These are phyloP conservation scores for Quercus alba DNA, from an alignment of 306 rosid genomes.

Conservation along the genomic window DNA sequence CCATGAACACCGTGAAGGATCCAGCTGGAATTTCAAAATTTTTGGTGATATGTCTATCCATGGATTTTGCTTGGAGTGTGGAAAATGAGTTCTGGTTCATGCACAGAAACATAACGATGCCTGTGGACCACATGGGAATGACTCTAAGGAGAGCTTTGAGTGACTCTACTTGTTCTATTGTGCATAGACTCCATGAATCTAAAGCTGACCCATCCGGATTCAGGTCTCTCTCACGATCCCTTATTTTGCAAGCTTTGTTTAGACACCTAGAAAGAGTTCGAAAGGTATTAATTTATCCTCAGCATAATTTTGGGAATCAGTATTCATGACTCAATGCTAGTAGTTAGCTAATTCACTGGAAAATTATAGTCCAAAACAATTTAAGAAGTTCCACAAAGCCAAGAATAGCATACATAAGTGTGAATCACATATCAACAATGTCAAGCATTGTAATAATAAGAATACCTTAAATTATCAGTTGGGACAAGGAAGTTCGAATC, in stretches of 20 bases:
- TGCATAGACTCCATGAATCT: slow-evolving; percentile 6
- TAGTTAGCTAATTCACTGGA: too few relatives aligned
- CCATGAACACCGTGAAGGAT: slow-evolving; percentile 30
- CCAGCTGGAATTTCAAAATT: slow-evolving; percentile 41
- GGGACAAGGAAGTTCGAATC: slow-evolving; percentile 26
- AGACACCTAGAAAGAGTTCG: background rate
- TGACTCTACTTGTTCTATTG: slow-evolving; percentile 31
- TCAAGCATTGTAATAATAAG: background rate
- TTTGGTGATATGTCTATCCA: slow-evolving; percentile 30
- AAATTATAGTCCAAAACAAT: too few relatives aligned
- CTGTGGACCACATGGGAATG: slow-evolving; percentile 50
- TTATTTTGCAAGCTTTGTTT: background rate
- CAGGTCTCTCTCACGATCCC: background rate
- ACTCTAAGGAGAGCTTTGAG: slow-evolving; percentile 37
- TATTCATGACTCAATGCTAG: too few relatives aligned
- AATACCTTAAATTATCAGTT: slow-evolving; percentile 34
- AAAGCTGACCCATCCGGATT: slow-evolving; percentile 1
- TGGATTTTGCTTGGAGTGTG: slow-evolving; percentile 10
- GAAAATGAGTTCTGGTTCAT: background rate
- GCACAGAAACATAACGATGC: slow-evolving; percentile 21
- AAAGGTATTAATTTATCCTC: too few relatives aligned
- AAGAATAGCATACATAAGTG: too few relatives aligned
- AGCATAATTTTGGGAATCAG: too few relatives aligned
- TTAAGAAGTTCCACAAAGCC: too few relatives aligned
- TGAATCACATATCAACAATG: too few relatives aligned